Evolutionary conservation across 1,284 basidiomycete species (phyloP).

Genomic region (Fomitopsis schrenkii): DNA sequence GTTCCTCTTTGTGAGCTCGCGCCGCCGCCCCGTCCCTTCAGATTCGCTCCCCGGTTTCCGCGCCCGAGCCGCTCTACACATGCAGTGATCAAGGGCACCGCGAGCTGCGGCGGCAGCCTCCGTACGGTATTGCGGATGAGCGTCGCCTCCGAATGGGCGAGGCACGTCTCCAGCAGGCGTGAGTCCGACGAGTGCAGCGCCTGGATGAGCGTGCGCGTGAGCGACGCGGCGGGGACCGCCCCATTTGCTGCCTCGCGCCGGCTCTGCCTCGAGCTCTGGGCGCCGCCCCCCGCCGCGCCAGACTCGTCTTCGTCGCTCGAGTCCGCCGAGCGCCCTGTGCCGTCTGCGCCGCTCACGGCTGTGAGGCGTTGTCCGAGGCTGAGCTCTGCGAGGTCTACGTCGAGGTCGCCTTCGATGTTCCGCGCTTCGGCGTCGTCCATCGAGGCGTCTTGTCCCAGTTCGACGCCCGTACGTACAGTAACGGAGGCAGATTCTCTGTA

Average conservation of each 20-base stretch:
- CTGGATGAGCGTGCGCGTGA: conserved; percentile 94
- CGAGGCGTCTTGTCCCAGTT: conserved; percentile 56
- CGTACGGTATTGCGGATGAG: conserved; percentile 89
- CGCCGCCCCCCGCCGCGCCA: conserved; percentile 17
- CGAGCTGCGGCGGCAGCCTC: conserved; percentile 85
- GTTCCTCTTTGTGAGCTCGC: conserved; percentile 86
- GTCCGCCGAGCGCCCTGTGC: conserved; percentile 27
- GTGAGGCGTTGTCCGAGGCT: conserved; percentile 86
- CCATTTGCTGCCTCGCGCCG: conserved; percentile 31
- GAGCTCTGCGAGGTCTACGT: conserved; percentile 84
- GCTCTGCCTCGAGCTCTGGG: conserved; percentile 25
- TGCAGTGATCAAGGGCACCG: conserved; percentile 83
- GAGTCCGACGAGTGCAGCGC: conserved; percentile 95
- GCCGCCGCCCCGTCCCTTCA: conserved; percentile 78
- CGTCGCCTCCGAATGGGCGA: conserved; percentile 77
- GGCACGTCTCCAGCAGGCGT: conserved; percentile 83
- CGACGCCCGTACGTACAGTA: conserved; percentile 59
- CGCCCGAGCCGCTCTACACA: conserved; percentile 89
- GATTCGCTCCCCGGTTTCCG: conserved; percentile 66
- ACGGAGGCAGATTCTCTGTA: conserved; percentile 62
- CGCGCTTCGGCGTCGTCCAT: conserved; percentile 48
- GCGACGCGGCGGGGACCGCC: conserved; percentile 80
- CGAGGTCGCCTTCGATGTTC: conserved; percentile 65
- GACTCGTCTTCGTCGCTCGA: conserved; percentile 44
- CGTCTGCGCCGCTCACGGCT: conserved; percentile 51